Conservation (phyloP, 2,329 filamentous ascomycete genomes). For the Fusarium pilosicola region DNA sequence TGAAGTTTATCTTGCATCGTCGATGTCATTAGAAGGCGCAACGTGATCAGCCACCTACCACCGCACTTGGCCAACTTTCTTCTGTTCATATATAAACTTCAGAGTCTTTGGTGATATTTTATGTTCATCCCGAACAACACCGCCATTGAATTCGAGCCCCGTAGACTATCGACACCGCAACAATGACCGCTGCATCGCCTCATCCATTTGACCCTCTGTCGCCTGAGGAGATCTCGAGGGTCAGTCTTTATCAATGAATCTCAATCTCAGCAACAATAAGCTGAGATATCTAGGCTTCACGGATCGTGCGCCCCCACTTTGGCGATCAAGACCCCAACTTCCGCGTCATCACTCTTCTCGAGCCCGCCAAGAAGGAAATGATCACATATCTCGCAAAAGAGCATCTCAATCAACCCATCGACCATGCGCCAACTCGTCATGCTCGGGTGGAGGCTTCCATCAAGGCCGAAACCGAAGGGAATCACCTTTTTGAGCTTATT, state of each 20-base stretch:
- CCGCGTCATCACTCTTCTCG: conserved; percentile 60
- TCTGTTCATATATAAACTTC: neutral
- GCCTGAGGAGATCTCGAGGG: conserved; percentile 42
- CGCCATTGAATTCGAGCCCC: too few relatives aligned
- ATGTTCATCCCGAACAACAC: neutral
- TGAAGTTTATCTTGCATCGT: neutral
- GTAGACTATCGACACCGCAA: neutral
- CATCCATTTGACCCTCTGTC: conserved; percentile 45
- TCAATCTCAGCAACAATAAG: neutral
- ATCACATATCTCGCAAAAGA: conserved; percentile 56
- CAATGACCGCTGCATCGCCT: neutral
- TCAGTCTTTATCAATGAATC: neutral
- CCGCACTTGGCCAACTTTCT: neutral
- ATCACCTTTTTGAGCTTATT: conserved; percentile 45
- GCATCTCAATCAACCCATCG: conserved; percentile 36
- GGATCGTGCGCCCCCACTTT: conserved; percentile 38
- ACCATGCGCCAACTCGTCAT: conserved; percentile 43
- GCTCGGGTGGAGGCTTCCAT: conserved; percentile 54
- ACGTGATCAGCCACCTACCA: too few relatives aligned
- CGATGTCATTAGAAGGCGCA: conserved; percentile 8
- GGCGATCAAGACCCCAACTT: conserved; percentile 50
- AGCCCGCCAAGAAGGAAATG: conserved; percentile 61
- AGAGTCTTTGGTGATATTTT: neutral
- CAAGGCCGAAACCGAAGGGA: conserved; percentile 3
- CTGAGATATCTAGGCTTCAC: conserved; percentile 31